Evolutionary conservation across 2,329 filamentous ascomycete genomes (phyloP).

Genomic region (Trichoderma afroharzianum): DNA sequence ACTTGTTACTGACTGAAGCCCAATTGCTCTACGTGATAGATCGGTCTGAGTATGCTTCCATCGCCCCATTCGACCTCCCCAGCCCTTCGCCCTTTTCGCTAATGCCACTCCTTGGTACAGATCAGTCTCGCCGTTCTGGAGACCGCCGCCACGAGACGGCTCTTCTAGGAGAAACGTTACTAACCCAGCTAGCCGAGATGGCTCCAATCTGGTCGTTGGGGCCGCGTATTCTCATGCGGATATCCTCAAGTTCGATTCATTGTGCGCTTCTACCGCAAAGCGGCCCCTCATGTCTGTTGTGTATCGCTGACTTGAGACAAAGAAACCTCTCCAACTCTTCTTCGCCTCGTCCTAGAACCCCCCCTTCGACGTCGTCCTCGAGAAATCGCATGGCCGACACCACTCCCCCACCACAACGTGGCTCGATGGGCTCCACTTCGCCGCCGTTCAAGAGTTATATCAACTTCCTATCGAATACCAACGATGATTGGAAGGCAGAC

Average conservation of each 20-base stretch:
- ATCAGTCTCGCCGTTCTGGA: conserved; percentile 87
- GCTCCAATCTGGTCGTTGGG: conserved; percentile 72
- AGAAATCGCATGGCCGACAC: conserved; percentile 50
- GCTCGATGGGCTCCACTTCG: conserved; percentile 52
- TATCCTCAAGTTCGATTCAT: conserved; percentile 78
- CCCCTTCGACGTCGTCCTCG: conserved; percentile 58
- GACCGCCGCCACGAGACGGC: conserved; percentile 49
- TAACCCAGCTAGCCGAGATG: conserved; percentile 46
- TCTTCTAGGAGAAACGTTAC: conserved; percentile 48
- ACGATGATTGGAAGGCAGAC: conserved; percentile 76
- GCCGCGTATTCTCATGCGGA: conserved; percentile 96
- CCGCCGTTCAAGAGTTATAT: conserved; percentile 72
- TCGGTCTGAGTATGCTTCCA: conserved; percentile 58
- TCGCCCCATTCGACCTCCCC: neutral
- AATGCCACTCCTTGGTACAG: conserved; percentile 44
- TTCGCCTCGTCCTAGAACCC: conserved; percentile 70
- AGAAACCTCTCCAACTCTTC: conserved; percentile 59
- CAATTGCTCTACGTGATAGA: conserved; percentile 40
- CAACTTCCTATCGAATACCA: conserved; percentile 75
- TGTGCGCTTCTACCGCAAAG: conserved; percentile 51
- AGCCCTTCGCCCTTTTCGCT: conserved; percentile 22
- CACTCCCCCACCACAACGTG: conserved; percentile 54
- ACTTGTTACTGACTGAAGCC: conserved; percentile 26
- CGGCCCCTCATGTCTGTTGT: neutral
- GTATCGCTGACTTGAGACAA: conserved; percentile 7